Evolutionary conservation across 257 asterid species (phyloP).

Genomic region (Mentha longifolia): DNA sequence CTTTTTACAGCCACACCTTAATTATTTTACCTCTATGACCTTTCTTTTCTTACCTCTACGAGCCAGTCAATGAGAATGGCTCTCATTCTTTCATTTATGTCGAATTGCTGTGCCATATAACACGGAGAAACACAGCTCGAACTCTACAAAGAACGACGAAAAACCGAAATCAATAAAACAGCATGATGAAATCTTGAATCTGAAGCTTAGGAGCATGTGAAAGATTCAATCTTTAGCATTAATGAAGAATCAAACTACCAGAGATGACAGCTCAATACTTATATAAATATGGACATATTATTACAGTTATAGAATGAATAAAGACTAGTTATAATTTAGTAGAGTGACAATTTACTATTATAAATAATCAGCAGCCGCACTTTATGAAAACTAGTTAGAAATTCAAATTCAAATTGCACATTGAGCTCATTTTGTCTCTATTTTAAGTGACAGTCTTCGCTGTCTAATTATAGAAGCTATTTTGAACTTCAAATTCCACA

Average conservation of each 20-base stretch:
- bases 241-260: background rate
- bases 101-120: slow-evolving; percentile 80
- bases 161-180: background rate
- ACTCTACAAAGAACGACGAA: slow-evolving; percentile 45
- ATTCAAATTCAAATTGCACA: slow-evolving; percentile 32
- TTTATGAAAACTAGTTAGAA: slow-evolving; percentile 8
- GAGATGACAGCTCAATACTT: slow-evolving; percentile 22
- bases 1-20: too few species aligned
- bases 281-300: background rate
- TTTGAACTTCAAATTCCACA: background rate
- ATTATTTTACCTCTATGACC: slow-evolving; percentile 39
- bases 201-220: slow-evolving; percentile 17
- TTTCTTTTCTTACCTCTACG: slow-evolving; percentile 41
- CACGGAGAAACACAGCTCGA: slow-evolving; percentile 75
- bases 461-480: background rate
- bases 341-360: background rate
- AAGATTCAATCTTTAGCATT: slow-evolving; percentile 12
- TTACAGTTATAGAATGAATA: background rate
- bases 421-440: slow-evolving; percentile 25
- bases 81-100: slow-evolving; percentile 87
- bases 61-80: slow-evolving; percentile 95
- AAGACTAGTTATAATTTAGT: background rate
- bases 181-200: background rate
- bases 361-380: slow-evolving; percentile 12
- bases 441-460: slow-evolving; percentile 15